A percentile compares a stretch with the other conserved stretches of the same genome.
Conservation (phyloP, 345 rosid genomes). For the Eucalyptus polybractea region DNA sequence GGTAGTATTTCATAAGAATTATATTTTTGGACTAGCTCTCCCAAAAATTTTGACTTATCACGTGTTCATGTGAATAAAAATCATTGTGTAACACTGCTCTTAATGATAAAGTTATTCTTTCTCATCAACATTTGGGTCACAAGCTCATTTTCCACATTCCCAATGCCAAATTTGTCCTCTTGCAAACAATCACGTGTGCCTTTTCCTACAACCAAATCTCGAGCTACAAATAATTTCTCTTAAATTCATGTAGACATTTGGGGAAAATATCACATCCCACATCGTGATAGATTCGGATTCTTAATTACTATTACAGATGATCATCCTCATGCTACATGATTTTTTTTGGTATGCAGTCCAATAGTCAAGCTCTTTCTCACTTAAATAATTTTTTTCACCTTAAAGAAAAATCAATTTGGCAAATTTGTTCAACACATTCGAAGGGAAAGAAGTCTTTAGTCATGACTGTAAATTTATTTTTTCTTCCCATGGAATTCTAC, state of each 20-base stretch:
- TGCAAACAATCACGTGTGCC: not conserved
- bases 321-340: not conserved
- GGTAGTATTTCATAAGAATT: not conserved
- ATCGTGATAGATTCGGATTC: fast-evolving
- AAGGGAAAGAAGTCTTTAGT: not conserved
- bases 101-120: no score
- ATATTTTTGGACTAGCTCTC: not conserved
- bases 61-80: not conserved
- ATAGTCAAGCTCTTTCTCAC: not conserved
- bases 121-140: not conserved
- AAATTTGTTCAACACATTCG: not conserved
- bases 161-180: not conserved
- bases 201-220: not conserved
- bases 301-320: no score
- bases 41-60: not conserved
- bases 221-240: not conserved
- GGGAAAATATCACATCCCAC: not conserved
- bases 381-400: not conserved
- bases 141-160: not conserved
- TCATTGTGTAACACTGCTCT: not conserved
- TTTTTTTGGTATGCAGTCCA: not conserved
- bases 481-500: not conserved
- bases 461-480: no score
- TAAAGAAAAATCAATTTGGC: not conserved
- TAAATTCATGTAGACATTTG: not conserved